These are phyloP conservation scores for Leccinum olivaceopallidum DNA, from an alignment of 768 basidiomycete species.

Conservation along the genomic window DNA sequence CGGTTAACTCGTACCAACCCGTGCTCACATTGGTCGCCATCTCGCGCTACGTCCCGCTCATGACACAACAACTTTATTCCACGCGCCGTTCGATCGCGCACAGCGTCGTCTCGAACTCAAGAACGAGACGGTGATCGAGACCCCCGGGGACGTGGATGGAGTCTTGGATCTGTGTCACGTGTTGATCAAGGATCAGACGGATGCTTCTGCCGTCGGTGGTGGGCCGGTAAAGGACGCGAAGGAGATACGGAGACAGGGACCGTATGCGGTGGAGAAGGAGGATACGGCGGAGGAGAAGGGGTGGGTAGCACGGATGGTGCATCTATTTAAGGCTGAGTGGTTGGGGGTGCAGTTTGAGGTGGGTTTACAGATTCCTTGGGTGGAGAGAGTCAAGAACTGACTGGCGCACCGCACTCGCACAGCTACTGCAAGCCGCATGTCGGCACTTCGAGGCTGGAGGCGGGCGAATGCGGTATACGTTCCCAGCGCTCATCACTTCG, in stretches of 20 bases:
- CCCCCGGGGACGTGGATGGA: slow-evolving; percentile 91
- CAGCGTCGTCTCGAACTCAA: slow-evolving; percentile 93
- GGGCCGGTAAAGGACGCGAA: slow-evolving; percentile 33
- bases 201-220: slow-evolving; percentile 32
- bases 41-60: slow-evolving; percentile 82
- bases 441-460: no score
- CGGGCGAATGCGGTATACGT: no score
- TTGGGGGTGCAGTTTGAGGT: no score
- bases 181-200: slow-evolving; percentile 83
- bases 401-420: no score
- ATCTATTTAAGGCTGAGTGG: no score
- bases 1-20: slow-evolving; percentile 95
- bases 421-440: no score
- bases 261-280: slow-evolving; percentile 67
- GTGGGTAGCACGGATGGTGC: no score
- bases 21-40: slow-evolving; percentile 97
- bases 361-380: no score
- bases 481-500: no score
- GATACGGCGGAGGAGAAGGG: slow-evolving; percentile 61
- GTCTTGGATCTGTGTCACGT: slow-evolving; percentile 91
- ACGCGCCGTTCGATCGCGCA: slow-evolving; percentile 93
- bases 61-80: slow-evolving; percentile 73
- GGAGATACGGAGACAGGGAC: slow-evolving; percentile 56
- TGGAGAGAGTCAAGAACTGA: no score
- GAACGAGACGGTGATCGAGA: slow-evolving; percentile 94